A percentile compares a stretch with the other conserved stretches of the same genome.
Evolutionary conservation across 129 eudicot genomes (phyloP).

Genomic region (Tanacetum coccineum): DNA sequence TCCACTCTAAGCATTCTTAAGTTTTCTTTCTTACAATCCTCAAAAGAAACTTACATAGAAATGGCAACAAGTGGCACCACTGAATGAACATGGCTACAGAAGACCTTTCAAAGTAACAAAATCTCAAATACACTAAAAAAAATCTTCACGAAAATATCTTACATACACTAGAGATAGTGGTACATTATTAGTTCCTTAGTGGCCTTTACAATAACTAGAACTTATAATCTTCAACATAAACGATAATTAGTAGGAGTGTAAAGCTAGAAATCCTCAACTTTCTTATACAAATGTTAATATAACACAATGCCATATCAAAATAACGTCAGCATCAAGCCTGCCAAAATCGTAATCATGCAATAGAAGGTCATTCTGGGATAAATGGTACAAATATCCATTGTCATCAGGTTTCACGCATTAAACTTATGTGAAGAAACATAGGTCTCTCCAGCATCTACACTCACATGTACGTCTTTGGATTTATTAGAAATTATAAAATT

Average conservation of each 20-base stretch:
- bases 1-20: background rate
- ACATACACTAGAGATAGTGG: background rate
- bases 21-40: background rate
- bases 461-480: no score
- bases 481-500: no score
- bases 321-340: background rate
- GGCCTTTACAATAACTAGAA: background rate
- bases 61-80: background rate
- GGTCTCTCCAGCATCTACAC: background rate
- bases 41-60: background rate
- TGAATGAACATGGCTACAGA: background rate
- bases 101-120: background rate
- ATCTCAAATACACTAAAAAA: background rate
- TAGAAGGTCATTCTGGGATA: background rate
- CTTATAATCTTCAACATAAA: background rate
- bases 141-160: background rate
- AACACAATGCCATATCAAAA: background rate
- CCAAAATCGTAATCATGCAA: background rate
- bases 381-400: background rate
- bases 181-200: background rate
- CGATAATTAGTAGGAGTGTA: background rate
- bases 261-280: background rate
- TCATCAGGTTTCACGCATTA: background rate
- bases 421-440: background rate
- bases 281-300: slow-evolving; percentile 4